Evolutionary conservation across 345 rosid genomes (phyloP).

Genomic region (Populus tremula): DNA sequence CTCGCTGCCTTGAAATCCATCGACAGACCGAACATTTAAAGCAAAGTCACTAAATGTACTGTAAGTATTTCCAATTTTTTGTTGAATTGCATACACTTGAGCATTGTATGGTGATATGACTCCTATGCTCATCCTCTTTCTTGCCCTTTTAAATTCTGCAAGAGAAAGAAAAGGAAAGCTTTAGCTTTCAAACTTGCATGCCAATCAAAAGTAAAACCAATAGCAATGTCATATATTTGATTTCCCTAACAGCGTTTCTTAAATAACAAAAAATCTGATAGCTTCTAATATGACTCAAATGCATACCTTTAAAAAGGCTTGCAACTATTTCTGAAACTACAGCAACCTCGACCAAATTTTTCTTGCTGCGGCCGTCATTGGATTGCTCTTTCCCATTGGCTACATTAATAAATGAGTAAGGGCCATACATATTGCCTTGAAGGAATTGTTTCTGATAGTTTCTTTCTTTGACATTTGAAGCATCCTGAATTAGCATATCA

Average conservation of each 20-base stretch:
- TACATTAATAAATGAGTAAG: slow-evolving; percentile 53
- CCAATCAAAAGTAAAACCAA: not conserved
- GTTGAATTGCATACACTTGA: slow-evolving; percentile 48
- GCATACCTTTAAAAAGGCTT: slow-evolving; percentile 39
- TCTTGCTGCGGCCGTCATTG: slow-evolving; percentile 28
- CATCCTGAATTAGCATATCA: slow-evolving; percentile 14
- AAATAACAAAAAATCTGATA: not conserved
- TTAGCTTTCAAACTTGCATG: not conserved
- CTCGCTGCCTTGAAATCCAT: slow-evolving; percentile 60
- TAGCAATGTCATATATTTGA: not conserved
- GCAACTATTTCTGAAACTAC: slow-evolving; percentile 33
- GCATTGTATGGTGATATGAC: slow-evolving; percentile 54
- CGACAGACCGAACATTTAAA: slow-evolving; percentile 38
- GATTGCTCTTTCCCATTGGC: slow-evolving; percentile 28
- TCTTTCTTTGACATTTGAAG: slow-evolving; percentile 9
- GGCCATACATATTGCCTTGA: slow-evolving; percentile 37
- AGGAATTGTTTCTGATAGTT: slow-evolving; percentile 20
- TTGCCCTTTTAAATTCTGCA: slow-evolving; percentile 12
- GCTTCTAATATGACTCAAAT: not conserved
- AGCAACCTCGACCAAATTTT: slow-evolving; percentile 41
- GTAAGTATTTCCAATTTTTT: slow-evolving; percentile 27
- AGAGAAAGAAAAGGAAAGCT: not conserved
- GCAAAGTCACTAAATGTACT: slow-evolving; percentile 14
- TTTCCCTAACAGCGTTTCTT: not conserved
- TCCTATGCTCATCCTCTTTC: slow-evolving; percentile 33